These are phyloP conservation scores for Thraustochytrium sp. DNA, from an alignment of 352 stramenopile species.

Conservation along the genomic window DNA sequence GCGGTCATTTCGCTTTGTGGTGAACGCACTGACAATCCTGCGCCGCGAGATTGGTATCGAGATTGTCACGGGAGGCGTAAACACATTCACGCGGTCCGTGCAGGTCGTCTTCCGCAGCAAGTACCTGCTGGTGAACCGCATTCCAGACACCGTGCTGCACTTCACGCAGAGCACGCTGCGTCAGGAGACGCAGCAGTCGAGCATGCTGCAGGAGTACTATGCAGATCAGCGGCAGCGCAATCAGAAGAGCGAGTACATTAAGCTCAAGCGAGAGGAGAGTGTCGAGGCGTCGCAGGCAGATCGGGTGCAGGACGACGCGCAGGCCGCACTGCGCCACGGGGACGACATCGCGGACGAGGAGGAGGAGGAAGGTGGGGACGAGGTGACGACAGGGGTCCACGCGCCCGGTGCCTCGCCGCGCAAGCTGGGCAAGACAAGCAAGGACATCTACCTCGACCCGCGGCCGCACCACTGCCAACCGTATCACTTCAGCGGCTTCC, in stretches of 20 bases:
- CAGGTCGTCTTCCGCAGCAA: slow-evolving; percentile 31
- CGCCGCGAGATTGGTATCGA: slow-evolving; percentile 33
- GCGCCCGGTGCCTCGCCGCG: no score
- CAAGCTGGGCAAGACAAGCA: background rate
- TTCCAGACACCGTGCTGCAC: slow-evolving; percentile 2
- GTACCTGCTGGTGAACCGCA: slow-evolving; percentile 21
- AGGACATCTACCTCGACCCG: background rate
- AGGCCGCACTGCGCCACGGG: no score
- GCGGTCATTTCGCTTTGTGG: slow-evolving; percentile 3
- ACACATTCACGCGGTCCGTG: background rate
- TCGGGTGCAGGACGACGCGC: no score
- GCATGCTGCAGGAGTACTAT: background rate
- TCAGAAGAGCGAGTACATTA: background rate
- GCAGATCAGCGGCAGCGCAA: background rate
- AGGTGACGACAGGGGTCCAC: background rate
- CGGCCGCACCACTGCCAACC: background rate
- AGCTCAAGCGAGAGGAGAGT: background rate
- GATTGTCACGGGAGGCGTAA: slow-evolving; percentile 5
- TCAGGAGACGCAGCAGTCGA: background rate
- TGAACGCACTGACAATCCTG: slow-evolving; percentile 15
- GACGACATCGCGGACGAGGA: no score
- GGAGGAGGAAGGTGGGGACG: background rate
- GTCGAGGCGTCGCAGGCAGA: no score
- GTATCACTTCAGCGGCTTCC: slow-evolving; percentile 26
- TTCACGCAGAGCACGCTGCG: background rate